Percentiles rank a stretch among this genome's conserved stretches.
Conservation (phyloP, 139 green algal species). For the Auxenochlorella pyrenoidosa region DNA sequence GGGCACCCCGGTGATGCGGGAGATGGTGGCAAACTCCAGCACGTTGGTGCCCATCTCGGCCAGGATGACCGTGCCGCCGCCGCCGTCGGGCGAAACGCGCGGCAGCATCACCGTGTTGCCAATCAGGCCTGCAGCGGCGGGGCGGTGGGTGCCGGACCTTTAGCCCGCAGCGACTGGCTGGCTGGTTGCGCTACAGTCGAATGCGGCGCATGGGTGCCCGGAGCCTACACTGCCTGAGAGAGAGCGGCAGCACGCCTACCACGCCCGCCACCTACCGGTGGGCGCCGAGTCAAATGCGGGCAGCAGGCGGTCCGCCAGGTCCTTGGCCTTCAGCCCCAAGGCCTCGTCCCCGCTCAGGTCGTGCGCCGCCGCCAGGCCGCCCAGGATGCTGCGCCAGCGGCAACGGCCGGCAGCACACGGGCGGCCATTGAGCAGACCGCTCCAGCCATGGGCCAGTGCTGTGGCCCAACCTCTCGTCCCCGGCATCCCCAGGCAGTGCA, state of each 20-base stretch:
- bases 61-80: constrained; percentile 9
- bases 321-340: constrained; percentile 33
- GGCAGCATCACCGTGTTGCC: constrained; percentile 48
- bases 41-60: constrained; percentile 63
- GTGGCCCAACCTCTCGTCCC: too few species aligned
- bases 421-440: too few species aligned
- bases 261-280: constrained; percentile 4
- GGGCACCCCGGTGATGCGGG: constrained; percentile 56
- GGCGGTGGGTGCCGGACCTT: constrained; percentile 37
- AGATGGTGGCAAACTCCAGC: constrained; percentile 83
- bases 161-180: not conserved
- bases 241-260: too few species aligned
- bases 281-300: constrained; percentile 73
- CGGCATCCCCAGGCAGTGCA: too few species aligned
- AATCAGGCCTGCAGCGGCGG: constrained; percentile 42
- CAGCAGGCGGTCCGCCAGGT: constrained; percentile 72
- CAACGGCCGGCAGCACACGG: not conserved
- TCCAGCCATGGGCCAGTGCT: too few species aligned
- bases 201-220: too few species aligned
- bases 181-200: not conserved
- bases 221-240: too few species aligned
- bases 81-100: not conserved
- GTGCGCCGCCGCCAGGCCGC: constrained; percentile 66
- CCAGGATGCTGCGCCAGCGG: constrained; percentile 22
- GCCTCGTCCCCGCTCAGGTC: constrained; percentile 67